Evolutionary conservation across 208 protist genomes (phyloP).

Genomic region (Novymonas esmeraldas): DNA sequence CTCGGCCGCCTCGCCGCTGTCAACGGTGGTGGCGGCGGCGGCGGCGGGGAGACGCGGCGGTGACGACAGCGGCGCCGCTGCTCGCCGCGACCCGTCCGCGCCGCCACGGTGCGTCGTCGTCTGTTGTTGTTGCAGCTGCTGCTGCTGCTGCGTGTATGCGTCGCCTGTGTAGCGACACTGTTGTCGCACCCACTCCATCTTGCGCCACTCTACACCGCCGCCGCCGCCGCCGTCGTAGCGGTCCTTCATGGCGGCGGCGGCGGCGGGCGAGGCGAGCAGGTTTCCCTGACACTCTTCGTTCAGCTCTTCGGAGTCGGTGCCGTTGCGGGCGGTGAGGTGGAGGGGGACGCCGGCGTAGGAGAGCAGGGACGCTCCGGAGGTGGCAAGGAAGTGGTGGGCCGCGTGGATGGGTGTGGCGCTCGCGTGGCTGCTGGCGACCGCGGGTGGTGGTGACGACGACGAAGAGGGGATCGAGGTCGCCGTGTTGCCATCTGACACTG

Average conservation of each 20-base stretch:
- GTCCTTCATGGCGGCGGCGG: conserved; percentile 14
- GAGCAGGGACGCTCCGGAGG: conserved; percentile 28
- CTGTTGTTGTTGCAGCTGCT: not conserved
- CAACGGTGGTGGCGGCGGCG: not conserved
- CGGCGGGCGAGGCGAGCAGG: conserved; percentile 12
- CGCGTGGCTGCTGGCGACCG: not conserved
- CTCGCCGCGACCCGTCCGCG: not conserved
- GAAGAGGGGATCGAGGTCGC: too few relatives aligned
- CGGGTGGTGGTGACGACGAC: not conserved
- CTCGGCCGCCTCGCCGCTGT: conserved; percentile 2
- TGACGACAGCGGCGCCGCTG: not conserved
- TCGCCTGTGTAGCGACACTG: conserved; percentile 35
- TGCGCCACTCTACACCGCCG: conserved; percentile 24
- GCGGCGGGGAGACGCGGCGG: not conserved
- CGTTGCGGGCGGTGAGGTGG: conserved; percentile 16
- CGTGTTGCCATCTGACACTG: too few relatives aligned
- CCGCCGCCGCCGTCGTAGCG: conserved; percentile 11
- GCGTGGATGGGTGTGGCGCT: conserved; percentile 14
- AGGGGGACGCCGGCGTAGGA: conserved; percentile 18
- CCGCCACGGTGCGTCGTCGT: not conserved
- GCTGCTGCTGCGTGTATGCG: conserved; percentile 3
- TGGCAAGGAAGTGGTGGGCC: conserved; percentile 22
- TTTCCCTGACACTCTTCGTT: conserved; percentile 17
- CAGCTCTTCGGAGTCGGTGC: conserved; percentile 14
- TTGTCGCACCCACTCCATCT: conserved; percentile 28